Evolutionary conservation across 257 asterid species (phyloP), one percentile per base, ranked within the genome.

Genomic region (Ehretia macrophylla): DNA sequence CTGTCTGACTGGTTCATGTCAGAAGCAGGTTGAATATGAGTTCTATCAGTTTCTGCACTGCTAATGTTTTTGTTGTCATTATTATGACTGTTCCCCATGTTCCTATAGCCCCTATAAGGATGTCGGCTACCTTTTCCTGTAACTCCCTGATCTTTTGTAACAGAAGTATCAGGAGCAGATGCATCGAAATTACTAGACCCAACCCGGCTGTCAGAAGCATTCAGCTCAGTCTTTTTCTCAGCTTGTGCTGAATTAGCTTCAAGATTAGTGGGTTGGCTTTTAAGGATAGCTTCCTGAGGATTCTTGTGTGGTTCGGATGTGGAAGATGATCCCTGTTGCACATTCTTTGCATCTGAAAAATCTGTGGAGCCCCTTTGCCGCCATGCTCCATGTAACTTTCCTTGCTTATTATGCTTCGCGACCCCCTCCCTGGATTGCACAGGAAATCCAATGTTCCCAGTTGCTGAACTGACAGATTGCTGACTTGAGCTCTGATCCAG

Each of bases 81-180:
- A 55, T 67, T 70, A 45, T 55, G 59, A 56, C 72, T 62, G 56
- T 74, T 78, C 64, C 50, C 37, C 19, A 49, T 37, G 64, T 65
- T 77, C 53, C 71, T 81, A 21, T 55, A 51, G 60, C 80, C 79
- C 76, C 69, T 78, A 21, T 76, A 52, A 11, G 56, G 56, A 58
- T 82, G 78, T 51, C 75, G 69, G 76, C 78, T 92, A 45, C 86
- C 99, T 72, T 84, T 81, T 61, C 85, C 82, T 10, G 75, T 64
- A 9, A 74, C 72, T 69, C 77, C 61, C 51, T 72, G 95, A 79
- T 82, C 88, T 77, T 66, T 76, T 65, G 45, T 69, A 5, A 71
- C 71, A 70, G 74, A 42, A 61, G 60, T 59, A 59, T 35, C 72
- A 59, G 56, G 44, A 13, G 76, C 76, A 60, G 67, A 60, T 60